Conservation (phyloP, 139 green algal species). For the Picocystis salinarum region DNA sequence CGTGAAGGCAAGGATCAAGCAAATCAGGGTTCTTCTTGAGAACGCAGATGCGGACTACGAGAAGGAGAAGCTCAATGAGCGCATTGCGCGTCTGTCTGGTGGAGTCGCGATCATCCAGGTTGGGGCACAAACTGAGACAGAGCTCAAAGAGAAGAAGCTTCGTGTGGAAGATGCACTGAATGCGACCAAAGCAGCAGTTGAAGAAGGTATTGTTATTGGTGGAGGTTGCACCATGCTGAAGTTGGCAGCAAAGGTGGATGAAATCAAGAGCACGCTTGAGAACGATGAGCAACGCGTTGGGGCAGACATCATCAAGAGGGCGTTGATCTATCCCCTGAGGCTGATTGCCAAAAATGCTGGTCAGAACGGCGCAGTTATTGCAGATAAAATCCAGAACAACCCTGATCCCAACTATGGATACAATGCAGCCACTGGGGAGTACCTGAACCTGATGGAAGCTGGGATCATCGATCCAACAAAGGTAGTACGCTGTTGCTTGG, state of each 20-base stretch:
- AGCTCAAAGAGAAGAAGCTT: slow-evolving; percentile 99
- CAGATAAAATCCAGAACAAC: slow-evolving; percentile 50
- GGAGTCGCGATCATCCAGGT: slow-evolving; percentile 98
- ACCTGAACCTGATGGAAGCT: slow-evolving; percentile 78
- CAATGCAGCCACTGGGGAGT: slow-evolving; percentile 81
- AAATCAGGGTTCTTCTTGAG: slow-evolving; percentile 80
- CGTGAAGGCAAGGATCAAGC: slow-evolving; percentile 74
- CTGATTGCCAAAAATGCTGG: slow-evolving; percentile 94
- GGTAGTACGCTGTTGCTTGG: slow-evolving; percentile 73
- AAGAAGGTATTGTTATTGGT: slow-evolving; percentile 98
- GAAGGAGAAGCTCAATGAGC: slow-evolving; percentile 98
- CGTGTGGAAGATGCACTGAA: slow-evolving; percentile 98
- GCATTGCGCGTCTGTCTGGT: slow-evolving; percentile 82
- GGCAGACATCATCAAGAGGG: slow-evolving; percentile 89
- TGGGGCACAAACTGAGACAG: slow-evolving; percentile 95
- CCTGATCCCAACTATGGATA: slow-evolving; percentile 46
- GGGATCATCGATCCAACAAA: slow-evolving; percentile 99
- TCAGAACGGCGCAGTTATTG: slow-evolving; percentile 87
- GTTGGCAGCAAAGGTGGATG: slow-evolving; percentile 35
- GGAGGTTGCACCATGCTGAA: slow-evolving; percentile 93
- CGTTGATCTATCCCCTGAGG: slow-evolving; percentile 75
- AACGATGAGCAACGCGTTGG: slow-evolving; percentile 92
- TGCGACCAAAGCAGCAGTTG: slow-evolving; percentile 95
- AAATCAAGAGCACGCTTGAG: slow-evolving; percentile 18
- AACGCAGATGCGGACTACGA: slow-evolving; percentile 74